Base-by-base conservation (phyloP, 495 filamentous ascomycete genomes). In the Podospora pseudopauciseta region DNA sequence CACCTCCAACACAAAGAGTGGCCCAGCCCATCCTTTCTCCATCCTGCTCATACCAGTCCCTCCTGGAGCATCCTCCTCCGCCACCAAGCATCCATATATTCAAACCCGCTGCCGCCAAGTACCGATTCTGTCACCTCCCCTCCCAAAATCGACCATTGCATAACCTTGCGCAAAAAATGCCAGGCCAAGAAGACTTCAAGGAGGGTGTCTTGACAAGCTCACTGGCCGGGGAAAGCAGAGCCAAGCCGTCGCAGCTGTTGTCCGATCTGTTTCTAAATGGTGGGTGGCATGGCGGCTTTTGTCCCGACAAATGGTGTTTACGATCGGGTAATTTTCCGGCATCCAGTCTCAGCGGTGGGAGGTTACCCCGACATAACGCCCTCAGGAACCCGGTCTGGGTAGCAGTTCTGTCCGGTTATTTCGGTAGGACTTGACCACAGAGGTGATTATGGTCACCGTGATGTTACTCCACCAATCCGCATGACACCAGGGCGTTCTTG, bases 241-340 rank as follows among this genome's bases (percentile, higher is more conserved):
- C 70, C 69, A 64, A 68, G 62, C 44, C 58, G 30, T 60, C 58
- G 65, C 69, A 67, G 39, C 30, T 60, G 63, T 62, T 61, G 55
- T 20, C 55, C 23, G n/a, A 26, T 19, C n/a, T 58, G n/a, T 19
- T 58, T 26, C 18, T 26, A n/a, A 26, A 28, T 34, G 54, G 30
- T 19, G 2, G n/a, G 30, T 5, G 32, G 39, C 32, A n/a, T 2
- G 19, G 23, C 53, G 49, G 27, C n/a, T 19, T 32, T 23, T 26
- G 20, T 56, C 39, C 66, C 39, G 27, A 54, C 68, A 68, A 73
- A 72, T 68, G 67, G 67, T 49, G 60, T 69, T 58, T 30, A 58
- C 69, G 68, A 67, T 66, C 70, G 70, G 68, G 60, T 70, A 71
- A 67, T 67, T 61, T 72, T 60, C 74, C 72, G 68, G 61, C 60